Evolutionary conservation across 2,329 filamentous ascomycete species (phyloP), one percentile per base, ranked within the genome.

Genomic region (Aureobasidium pullulans): DNA sequence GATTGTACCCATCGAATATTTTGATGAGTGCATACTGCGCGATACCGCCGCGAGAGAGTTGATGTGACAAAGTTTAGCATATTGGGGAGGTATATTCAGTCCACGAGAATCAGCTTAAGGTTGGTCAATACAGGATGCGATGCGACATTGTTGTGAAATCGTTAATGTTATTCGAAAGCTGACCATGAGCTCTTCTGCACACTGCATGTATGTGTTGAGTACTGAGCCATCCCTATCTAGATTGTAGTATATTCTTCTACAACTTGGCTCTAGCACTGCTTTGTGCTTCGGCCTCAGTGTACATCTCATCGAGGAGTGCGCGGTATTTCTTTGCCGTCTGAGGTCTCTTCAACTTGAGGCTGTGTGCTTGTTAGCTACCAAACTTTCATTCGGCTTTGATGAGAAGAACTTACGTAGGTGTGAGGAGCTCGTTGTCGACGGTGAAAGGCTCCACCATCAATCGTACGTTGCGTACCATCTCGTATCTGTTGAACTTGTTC

Each of bases 401-500:
- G 16, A 23, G 8, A 19, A 23, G 13, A 47, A 84, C 88, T 84
- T 82, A 93, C 89, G 90, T 95, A 23, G 90, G 89, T 19, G 89
- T 94, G 70, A 92, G 76, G 52, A 96, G 79, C 74, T 96, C 89
- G 70, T 99, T 99, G 53, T 96, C 92, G 64, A 97, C 85, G 1
- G 85, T 89, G 68, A 99, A 97, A 1, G 94, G 94, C 61, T 99
- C 94, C 13, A 96, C 67, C 67, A 88, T 86, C 65, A 99, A 75
- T 63, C 87, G 75, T 60, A 87, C 81, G 66, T 86, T 88, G 71
- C 82, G 84, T 48, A 97, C 86, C 64, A 84, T 84, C 80, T 99
- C 94, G 67, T 89, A 97, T 65, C 86, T 89, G 71, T 96, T 94
- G 73, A 99, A 92, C 77, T 94, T 96, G 73, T 89, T 84, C 76